Evolutionary conservation across 139 green algal genomes (phyloP).

Genomic region (Trebouxia sp.): DNA sequence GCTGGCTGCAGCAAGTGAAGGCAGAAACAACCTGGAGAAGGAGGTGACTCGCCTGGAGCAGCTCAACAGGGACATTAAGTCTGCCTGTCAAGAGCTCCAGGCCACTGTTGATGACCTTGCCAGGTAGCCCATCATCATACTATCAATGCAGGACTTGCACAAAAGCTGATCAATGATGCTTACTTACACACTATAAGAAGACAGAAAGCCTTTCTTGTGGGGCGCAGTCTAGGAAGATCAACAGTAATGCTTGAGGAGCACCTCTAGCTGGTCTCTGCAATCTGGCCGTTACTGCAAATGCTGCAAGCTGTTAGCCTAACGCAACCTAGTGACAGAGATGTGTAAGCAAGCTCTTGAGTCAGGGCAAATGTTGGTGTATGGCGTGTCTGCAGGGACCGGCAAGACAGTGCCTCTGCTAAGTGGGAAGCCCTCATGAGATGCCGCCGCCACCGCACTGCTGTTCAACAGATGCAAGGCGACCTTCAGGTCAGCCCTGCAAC

Average conservation of each 20-base stretch:
- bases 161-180: no score
- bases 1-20: conserved; percentile 6
- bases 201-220: no score
- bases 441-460: conserved; percentile 18
- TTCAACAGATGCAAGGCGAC: conserved; percentile 10
- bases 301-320: no score
- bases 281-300: no score
- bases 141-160: no score
- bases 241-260: no score
- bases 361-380: no score
- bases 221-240: no score
- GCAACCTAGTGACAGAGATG: no score
- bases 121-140: background rate
- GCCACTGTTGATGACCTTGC: conserved; percentile 14
- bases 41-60: conserved; percentile 9
- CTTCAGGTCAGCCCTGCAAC: background rate
- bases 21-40: background rate
- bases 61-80: background rate
- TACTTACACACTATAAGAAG: no score
- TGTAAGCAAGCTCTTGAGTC: no score
- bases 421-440: conserved; percentile 21
- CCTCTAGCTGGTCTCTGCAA: no score
- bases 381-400: background rate
- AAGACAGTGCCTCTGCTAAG: background rate
- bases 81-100: background rate